A percentile compares a stretch with the other conserved stretches of the same genome.
These are phyloP conservation scores for Erodium maritimum DNA, from an alignment of 345 rosid genomes.

Conservation along the genomic window DNA sequence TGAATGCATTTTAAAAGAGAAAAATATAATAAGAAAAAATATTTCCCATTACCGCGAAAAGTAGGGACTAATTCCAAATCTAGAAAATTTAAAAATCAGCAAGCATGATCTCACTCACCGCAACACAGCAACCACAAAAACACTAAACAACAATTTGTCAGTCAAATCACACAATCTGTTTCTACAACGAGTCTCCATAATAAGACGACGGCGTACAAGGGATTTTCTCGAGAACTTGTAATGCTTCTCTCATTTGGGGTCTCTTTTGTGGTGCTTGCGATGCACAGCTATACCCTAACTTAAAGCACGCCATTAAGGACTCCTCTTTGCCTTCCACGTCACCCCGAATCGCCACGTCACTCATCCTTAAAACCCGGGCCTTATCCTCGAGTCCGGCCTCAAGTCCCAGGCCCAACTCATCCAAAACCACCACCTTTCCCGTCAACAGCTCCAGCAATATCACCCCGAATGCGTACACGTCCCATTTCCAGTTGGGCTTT, in stretches of 20 bases:
- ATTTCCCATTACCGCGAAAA: no score
- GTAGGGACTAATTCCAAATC: no score
- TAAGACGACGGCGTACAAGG: conserved; percentile 25
- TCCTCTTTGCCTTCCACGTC: conserved; percentile 86
- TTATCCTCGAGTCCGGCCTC: conserved; percentile 63
- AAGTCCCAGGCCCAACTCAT: conserved; percentile 78
- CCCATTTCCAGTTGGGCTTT: conserved; percentile 86
- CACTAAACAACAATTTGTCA: background rate
- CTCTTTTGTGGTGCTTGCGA: conserved; percentile 77
- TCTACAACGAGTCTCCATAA: conserved; percentile 20
- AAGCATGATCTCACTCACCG: no score
- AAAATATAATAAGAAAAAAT: no score
- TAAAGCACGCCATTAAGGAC: conserved; percentile 65
- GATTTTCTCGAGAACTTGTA: conserved; percentile 63
- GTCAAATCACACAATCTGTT: no score
- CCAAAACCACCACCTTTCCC: conserved; percentile 58
- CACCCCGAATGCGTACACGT: conserved; percentile 71
- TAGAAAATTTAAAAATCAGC: no score
- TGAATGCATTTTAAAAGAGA: no score
- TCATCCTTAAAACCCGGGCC: conserved; percentile 50
- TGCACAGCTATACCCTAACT: conserved; percentile 70
- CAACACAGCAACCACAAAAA: no score
- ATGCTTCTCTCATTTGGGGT: conserved; percentile 69
- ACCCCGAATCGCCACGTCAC: conserved; percentile 51
- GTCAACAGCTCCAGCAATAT: conserved; percentile 68